Percentiles rank a stretch among this genome's conserved stretches.
These are phyloP conservation scores for Kurtzmaniella quercitrusa DNA, from an alignment of 1,139 yeast species.

Conservation along the genomic window DNA sequence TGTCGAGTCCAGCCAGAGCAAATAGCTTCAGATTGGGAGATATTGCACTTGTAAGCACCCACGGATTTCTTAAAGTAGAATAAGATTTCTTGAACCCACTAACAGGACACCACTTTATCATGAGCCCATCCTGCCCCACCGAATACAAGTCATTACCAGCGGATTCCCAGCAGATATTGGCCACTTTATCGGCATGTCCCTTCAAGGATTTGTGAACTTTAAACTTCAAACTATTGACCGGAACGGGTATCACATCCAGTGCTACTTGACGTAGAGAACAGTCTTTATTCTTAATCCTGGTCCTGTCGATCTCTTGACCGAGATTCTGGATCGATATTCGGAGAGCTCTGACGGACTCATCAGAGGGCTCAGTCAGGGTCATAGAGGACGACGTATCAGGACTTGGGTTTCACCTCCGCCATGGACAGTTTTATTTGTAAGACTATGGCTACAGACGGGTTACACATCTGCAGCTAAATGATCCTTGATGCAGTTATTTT, in stretches of 20 bases:
- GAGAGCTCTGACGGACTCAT: neutral
- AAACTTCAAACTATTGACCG: slow-evolving; percentile 29
- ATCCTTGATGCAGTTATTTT: too few species aligned
- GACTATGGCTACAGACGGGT: too few species aligned
- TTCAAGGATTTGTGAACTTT: slow-evolving; percentile 40
- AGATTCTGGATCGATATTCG: neutral
- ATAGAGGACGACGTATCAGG: neutral
- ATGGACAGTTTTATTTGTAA: too few species aligned
- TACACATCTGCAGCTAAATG: too few species aligned
- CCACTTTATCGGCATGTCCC: slow-evolving; percentile 77
- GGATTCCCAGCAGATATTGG: slow-evolving; percentile 63
- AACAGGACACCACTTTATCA: slow-evolving; percentile 78
- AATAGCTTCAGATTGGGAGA: slow-evolving; percentile 62
- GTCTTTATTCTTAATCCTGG: slow-evolving; percentile 41
- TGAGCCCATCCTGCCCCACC: slow-evolving; percentile 84
- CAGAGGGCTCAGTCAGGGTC: neutral
- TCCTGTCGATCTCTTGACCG: slow-evolving; percentile 38
- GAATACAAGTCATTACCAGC: slow-evolving; percentile 60
- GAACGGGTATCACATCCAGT: slow-evolving; percentile 21
- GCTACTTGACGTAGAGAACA: slow-evolving; percentile 41
- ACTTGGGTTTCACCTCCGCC: too few species aligned
- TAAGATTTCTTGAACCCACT: slow-evolving; percentile 72
- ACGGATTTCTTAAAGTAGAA: slow-evolving; percentile 64
- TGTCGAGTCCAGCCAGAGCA: slow-evolving; percentile 83
- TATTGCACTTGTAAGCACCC: slow-evolving; percentile 74